Base-by-base conservation (phyloP, 148 eudicot genomes). In the Rhododendron ovatum region DNA sequence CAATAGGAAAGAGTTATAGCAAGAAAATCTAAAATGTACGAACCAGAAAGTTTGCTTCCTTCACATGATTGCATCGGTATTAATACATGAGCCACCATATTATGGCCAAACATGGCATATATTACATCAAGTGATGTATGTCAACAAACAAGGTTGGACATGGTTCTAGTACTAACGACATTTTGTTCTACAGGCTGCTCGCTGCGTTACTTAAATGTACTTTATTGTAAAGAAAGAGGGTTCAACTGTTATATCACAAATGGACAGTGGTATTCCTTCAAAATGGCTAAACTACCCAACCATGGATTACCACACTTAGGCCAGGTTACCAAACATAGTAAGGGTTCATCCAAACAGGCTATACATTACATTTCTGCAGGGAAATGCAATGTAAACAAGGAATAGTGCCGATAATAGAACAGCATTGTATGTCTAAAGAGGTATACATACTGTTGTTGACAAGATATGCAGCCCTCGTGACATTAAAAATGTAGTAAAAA, bases 1-100 rank as follows among this genome's bases (percentile, higher is more conserved):
- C 43, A 82, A 53, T 51, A 82, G 35, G 79, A 59, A 82, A 84
- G 59, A 4, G 86, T 86, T 69, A 30, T 37, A 37, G 74, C 20
- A 71, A 13, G 59, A 65, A 65, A 63, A 24, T 63, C 10, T 24
- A 63, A 26, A 67, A 67, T n/a, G 4, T 24, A 65, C 28, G 18
- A 28, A 71, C 39, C 76, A 30, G 20, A 12, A 71, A 30, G 30
- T 30, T 6, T 30, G 76, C 76, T 71, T 39, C 76, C 76, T 30
- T 71, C 18, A 30, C 39, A 30, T 71, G 76, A 71, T 71, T 71
- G 76, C 30, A 71, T 71, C 17, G 5, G 6, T 69, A 26, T 3
- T 30, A 71, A 12, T 28, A 71, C 39, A 71, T 28, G 76, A 71
- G 39, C 39, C 76, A 71, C 75, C 35, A 71, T 71, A 71, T 71